These are phyloP conservation scores for Entophlyctis helioformis DNA, from an alignment of 192 early-diverging fungal genomes.

Conservation along the genomic window DNA sequence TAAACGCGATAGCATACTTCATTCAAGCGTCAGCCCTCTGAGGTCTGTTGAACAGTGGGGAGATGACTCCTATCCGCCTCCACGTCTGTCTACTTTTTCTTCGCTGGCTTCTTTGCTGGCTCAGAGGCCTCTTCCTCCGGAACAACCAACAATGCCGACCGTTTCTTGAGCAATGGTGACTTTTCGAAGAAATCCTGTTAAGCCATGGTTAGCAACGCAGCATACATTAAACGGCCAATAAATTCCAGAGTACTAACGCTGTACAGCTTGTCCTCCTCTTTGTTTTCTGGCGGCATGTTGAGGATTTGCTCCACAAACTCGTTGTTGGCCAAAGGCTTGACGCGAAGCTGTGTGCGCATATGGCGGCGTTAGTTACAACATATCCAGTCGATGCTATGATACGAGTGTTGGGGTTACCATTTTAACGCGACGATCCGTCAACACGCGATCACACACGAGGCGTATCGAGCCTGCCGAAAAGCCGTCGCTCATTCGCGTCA, in stretches of 20 bases:
- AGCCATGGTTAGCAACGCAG: background rate
- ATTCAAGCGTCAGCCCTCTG: no score
- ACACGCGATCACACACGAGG: slow-evolving; percentile 20
- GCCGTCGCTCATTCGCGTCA: slow-evolving; percentile 34
- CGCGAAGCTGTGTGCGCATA: slow-evolving; percentile 10
- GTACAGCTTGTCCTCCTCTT: slow-evolving; percentile 31
- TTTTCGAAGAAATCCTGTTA: slow-evolving; percentile 40
- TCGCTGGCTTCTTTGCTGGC: background rate
- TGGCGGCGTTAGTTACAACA: background rate
- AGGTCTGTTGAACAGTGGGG: no score
- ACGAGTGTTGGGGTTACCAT: no score
- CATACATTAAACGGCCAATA: slow-evolving; percentile 1
- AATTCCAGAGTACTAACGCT: slow-evolving; percentile 15
- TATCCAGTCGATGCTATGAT: no score
- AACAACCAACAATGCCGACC: slow-evolving; percentile 21
- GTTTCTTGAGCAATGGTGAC: slow-evolving; percentile 30
- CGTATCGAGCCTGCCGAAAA: slow-evolving; percentile 28
- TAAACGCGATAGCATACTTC: no score
- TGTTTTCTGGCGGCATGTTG: slow-evolving; percentile 22
- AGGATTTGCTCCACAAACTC: slow-evolving; percentile 41
- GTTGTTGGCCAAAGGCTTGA: slow-evolving; percentile 25
- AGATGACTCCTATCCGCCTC: no score
- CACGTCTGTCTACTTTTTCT: no score
- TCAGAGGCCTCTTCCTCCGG: slow-evolving; percentile 22
- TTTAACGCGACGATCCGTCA: slow-evolving; percentile 34